Evolutionary conservation across 1,284 basidiomycete genomes (phyloP), one percentile per base, ranked within the genome.

Genomic region (Ceratobasidium papillatum): DNA sequence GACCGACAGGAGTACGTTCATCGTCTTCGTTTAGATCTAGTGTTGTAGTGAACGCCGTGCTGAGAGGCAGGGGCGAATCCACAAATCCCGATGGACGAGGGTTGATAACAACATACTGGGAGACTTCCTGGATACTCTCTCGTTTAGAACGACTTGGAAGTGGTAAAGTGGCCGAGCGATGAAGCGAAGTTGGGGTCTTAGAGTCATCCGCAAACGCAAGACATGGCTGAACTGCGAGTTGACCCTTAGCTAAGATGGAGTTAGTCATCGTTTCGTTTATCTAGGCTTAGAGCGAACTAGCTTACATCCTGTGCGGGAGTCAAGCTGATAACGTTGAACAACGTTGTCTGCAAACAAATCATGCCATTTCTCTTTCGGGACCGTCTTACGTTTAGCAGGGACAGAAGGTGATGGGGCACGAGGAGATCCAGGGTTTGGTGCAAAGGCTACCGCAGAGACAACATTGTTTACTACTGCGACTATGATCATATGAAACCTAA

Each of bases 341-440:
- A 66, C 32, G 4, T 47, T 12, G 14, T 66, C 58, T 17, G 25
- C n/a, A 32, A 61, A 27, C 58, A 61, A 41, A 22, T 34, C 36
- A 34, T 38, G 58, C 58, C 58, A 61, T 8, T 14, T 22, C 3
- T 30, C n/a, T 22, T 27, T 61, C n/a, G 58, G 22, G 3, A n/a
- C 25, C 0, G 58, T 41, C 19, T 11, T 34, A 3, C 58, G 34
- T 41, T 43, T 22, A 11, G 2, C 38, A 3, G 36, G 14, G 3
- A 32, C 4, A 41, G 58, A 43, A 2, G 34, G 3, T n/a, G 27
- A 17, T 51, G n/a, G n/a, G 2, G 27, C 7, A 34, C 47, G 25
- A 11, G 47, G 66, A 3, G 66, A 58, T 9, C 66, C 66, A 27
- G 52, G 66, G 38, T 69, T 69, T 19, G 66, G 66, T 7, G 64